These are phyloP conservation scores for Xylariaceae sp. DNA, from an alignment of 2,329 filamentous ascomycete species.

Conservation along the genomic window DNA sequence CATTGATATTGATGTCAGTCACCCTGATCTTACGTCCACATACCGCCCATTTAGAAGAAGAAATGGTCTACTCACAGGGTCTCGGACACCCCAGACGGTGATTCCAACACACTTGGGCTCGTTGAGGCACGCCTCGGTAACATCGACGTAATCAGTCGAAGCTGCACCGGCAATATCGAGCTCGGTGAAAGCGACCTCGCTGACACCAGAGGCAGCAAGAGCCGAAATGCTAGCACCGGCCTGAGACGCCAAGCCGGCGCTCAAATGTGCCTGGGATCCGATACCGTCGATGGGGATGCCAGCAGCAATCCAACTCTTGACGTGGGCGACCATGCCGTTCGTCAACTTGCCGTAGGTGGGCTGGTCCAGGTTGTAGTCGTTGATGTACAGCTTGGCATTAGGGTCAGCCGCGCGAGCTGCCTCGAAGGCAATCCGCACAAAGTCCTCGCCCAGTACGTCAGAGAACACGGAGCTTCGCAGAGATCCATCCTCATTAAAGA, in stretches of 20 bases:
- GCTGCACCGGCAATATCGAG: slow-evolving; percentile 58
- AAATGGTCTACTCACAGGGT: slow-evolving; percentile 33
- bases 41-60: neutral
- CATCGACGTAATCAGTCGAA: slow-evolving; percentile 52
- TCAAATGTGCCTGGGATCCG: slow-evolving; percentile 47
- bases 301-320: slow-evolving; percentile 57
- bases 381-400: slow-evolving; percentile 66
- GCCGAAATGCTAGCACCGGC: slow-evolving; percentile 40
- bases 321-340: slow-evolving; percentile 46
- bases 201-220: slow-evolving; percentile 41
- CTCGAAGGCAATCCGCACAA: slow-evolving; percentile 64
- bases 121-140: slow-evolving; percentile 53
- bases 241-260: slow-evolving; percentile 37
- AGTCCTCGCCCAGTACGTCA: slow-evolving; percentile 63
- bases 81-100: slow-evolving; percentile 56
- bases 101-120: slow-evolving; percentile 58
- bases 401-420: slow-evolving; percentile 64
- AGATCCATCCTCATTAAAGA: slow-evolving; percentile 56
- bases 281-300: slow-evolving; percentile 60
- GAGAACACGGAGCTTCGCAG: slow-evolving; percentile 60
- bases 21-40: slow-evolving; percentile 32
- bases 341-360: slow-evolving; percentile 53
- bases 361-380: slow-evolving; percentile 65
- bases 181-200: slow-evolving; percentile 55
- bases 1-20: slow-evolving; percentile 24